A percentile compares a stretch with the other conserved stretches of the same genome.
Conservation (phyloP, 352 stramenopile species). For the Phytophthora hibernalis region DNA sequence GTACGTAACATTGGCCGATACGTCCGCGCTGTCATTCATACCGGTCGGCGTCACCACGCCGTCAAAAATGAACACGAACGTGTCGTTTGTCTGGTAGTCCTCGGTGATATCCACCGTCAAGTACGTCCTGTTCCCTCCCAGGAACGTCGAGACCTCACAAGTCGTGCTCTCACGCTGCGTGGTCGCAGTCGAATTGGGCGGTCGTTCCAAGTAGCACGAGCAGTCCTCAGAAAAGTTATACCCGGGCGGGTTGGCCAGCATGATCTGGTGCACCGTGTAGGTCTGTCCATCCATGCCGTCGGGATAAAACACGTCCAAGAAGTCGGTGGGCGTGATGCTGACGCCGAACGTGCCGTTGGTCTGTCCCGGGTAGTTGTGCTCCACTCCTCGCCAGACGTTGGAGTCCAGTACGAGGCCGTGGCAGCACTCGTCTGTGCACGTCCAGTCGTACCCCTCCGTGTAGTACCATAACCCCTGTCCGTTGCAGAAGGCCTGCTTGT, state of each 20-base stretch:
- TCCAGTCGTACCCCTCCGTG: slow-evolving; percentile 58
- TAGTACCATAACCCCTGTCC: slow-evolving; percentile 62
- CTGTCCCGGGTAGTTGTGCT: slow-evolving; percentile 70
- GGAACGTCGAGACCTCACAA: slow-evolving; percentile 57
- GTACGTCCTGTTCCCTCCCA: slow-evolving; percentile 57
- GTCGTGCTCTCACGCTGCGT: slow-evolving; percentile 35
- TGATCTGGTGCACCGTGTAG: slow-evolving; percentile 78
- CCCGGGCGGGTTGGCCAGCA: slow-evolving; percentile 68
- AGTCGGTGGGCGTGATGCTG: slow-evolving; percentile 73
- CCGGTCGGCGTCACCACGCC: slow-evolving; percentile 68
- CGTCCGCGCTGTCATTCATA: slow-evolving; percentile 43
- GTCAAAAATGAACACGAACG: slow-evolving; percentile 75
- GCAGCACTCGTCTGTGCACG: slow-evolving; percentile 80
- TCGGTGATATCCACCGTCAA: slow-evolving; percentile 71
- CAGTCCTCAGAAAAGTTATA: slow-evolving; percentile 66
- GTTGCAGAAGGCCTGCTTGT: slow-evolving; percentile 72
- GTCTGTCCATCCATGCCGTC: slow-evolving; percentile 50
- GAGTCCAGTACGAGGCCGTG: slow-evolving; percentile 68
- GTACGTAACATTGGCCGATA: slow-evolving; percentile 51
- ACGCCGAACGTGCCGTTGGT: slow-evolving; percentile 82
- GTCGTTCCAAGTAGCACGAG: slow-evolving; percentile 52
- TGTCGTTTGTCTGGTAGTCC: slow-evolving; percentile 57
- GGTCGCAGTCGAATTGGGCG: slow-evolving; percentile 24
- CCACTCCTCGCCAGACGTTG: slow-evolving; percentile 70
- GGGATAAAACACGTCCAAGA: slow-evolving; percentile 68